Evolutionary conservation across 352 stramenopile genomes (phyloP), one percentile per base, ranked within the genome.

Genomic region (Hyaloperonospora brassicae): DNA sequence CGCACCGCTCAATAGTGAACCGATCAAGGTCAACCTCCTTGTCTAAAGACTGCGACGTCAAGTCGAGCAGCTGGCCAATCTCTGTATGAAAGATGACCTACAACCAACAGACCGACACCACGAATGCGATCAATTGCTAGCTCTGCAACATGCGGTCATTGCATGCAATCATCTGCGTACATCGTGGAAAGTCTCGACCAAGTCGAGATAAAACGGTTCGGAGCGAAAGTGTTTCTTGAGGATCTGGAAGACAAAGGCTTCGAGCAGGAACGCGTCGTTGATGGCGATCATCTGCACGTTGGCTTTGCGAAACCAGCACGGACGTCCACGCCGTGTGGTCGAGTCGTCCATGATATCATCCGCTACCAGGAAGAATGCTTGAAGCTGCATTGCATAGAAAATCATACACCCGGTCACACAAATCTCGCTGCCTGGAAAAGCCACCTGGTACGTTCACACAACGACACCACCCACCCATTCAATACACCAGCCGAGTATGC

Each of bases 281-380:
- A 98, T 98, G 34, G 93, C 95, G 67, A 98, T 98, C 78, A 95
- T 84, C 68, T 94, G 74, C 17, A 95, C 81, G 36, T 91, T 69
- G 1, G 82, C 60, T 30, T 87, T 80, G 53, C 93, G 88, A 73
- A 97, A 99, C 97, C 96, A 99, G 79, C 96, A 99, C 46, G 95
- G 92, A 63, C 98, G 79, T 21, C 97, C 96, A 39, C 96, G 93
- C 46, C 96, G 90, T 41, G 89, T 97, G 42, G 96, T 76, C 24
- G 86, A 98, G 5, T 86, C 85, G 73, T 99, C 97, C 97, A 99
- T 99, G 56, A 99, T 93, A 73, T 99, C 97, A 70, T 99, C 97
- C 0, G 95, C 95, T 3, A 99, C 92, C 10, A 99, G 72, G 66
- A 99, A 98, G 58, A 98, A 98, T n/a, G 96, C 96, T 85, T 99